These are phyloP conservation scores for Hypoxylon sp. DNA, from an alignment of 2,329 filamentous ascomycete species.

Conservation along the genomic window DNA sequence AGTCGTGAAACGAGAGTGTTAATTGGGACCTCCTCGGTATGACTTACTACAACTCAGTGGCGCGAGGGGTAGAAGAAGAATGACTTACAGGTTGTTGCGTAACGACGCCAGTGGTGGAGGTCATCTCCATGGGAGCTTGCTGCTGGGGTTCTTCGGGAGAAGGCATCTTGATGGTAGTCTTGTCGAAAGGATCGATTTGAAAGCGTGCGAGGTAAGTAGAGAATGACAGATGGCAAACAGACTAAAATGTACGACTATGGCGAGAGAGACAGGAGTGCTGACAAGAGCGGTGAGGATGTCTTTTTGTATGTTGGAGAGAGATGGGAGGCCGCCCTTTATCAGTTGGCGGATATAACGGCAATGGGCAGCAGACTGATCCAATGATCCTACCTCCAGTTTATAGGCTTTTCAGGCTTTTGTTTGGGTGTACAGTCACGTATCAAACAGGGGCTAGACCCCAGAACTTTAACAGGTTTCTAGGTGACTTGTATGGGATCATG, in stretches of 20 bases:
- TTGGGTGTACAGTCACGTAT: constrained; percentile 5
- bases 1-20: constrained; percentile 17
- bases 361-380: constrained; percentile 13
- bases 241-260: constrained; percentile 30
- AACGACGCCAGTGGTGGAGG: constrained; percentile 56
- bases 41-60: background rate
- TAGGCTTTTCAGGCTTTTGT: background rate
- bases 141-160: constrained; percentile 59
- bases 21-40: constrained; percentile 9
- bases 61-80: constrained; percentile 6
- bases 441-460: constrained; percentile 24
- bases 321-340: constrained; percentile 29
- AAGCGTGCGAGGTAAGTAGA: constrained; percentile 14
- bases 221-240: constrained; percentile 13
- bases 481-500: constrained; percentile 29
- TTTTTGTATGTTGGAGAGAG: constrained; percentile 21
- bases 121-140: constrained; percentile 62
- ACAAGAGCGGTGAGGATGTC: constrained; percentile 29
- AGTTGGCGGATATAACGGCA: constrained; percentile 43
- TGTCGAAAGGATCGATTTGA: constrained; percentile 24
- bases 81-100: constrained; percentile 61
- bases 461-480: constrained; percentile 14
- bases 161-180: constrained; percentile 58
- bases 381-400: constrained; percentile 18
- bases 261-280: constrained; percentile 14